Conservation (phyloP, 768 basidiomycete species). For the Naematelia aurantialba region DNA sequence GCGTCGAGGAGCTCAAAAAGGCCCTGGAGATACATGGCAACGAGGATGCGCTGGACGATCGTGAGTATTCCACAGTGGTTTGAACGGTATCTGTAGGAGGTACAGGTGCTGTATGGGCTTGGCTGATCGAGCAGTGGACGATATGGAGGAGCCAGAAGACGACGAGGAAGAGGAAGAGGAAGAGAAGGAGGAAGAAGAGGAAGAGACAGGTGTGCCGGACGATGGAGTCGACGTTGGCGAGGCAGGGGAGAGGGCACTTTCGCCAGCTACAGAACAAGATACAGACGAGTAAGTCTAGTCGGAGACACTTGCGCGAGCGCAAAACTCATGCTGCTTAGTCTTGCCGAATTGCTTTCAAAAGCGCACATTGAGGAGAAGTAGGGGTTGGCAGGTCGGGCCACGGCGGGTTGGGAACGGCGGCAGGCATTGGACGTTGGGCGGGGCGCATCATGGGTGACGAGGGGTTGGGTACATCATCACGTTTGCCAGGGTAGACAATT, state of each 20-base stretch:
- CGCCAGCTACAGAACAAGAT: slow-evolving; percentile 32
- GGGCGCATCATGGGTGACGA: too few relatives aligned
- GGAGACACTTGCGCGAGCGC: not conserved
- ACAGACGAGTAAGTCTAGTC: slow-evolving; percentile 37
- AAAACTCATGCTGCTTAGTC: slow-evolving; percentile 22
- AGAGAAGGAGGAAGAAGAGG: slow-evolving; percentile 31
- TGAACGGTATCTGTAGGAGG: too few relatives aligned
- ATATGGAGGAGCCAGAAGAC: slow-evolving; percentile 65
- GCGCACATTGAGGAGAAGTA: slow-evolving; percentile 29
- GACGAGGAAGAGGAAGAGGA: slow-evolving; percentile 56
- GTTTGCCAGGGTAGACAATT: not conserved
- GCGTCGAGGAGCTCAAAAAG: slow-evolving; percentile 52
- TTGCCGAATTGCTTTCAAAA: slow-evolving; percentile 41
- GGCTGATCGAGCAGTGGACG: slow-evolving; percentile 54
- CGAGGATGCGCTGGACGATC: slow-evolving; percentile 77
- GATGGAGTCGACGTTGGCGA: slow-evolving; percentile 24
- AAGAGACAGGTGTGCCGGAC: slow-evolving; percentile 16
- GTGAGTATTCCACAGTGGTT: slow-evolving; percentile 47
- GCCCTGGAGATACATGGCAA: slow-evolving; percentile 55
- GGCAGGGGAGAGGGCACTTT: slow-evolving; percentile 21
- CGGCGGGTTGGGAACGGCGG: too few relatives aligned
- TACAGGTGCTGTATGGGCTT: not conserved
- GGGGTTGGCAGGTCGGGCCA: too few relatives aligned
- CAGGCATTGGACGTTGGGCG: too few relatives aligned
- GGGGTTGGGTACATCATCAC: slow-evolving; percentile 5